Percentiles rank a stretch among this genome's conserved stretches.
Conservation (phyloP, 768 basidiomycete species). For the Kwoniella sp. region DNA sequence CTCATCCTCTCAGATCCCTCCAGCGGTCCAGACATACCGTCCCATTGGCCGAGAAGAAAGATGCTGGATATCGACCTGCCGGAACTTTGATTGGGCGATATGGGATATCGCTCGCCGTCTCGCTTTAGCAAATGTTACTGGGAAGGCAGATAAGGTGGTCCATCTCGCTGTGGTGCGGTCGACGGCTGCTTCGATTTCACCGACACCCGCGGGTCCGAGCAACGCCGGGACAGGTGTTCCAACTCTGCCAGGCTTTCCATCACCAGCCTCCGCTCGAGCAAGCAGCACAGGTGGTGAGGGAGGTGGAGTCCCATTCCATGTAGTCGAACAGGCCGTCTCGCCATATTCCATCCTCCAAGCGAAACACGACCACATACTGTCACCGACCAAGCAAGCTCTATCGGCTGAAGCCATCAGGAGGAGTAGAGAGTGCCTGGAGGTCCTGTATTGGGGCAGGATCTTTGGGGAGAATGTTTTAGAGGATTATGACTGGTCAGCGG, state of each 20-base stretch:
- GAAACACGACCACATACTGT: slow-evolving; percentile 1
- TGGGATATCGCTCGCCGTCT: slow-evolving; percentile 16
- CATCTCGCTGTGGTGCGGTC: slow-evolving; percentile 4
- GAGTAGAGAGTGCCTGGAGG: slow-evolving; percentile 20
- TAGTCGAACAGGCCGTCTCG: not conserved
- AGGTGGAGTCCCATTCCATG: not conserved
- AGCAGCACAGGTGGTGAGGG: no score
- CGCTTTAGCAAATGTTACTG: not conserved
- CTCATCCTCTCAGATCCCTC: no score
- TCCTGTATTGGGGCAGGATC: slow-evolving; percentile 38
- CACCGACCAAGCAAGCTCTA: not conserved
- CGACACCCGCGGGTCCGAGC: not conserved
- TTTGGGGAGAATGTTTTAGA: slow-evolving; percentile 33
- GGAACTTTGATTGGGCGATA: slow-evolving; percentile 14
- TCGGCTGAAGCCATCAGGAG: slow-evolving; percentile 2
- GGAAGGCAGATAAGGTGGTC: not conserved
- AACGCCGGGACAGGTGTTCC: no score
- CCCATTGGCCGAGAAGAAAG: not conserved
- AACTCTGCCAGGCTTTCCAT: no score
- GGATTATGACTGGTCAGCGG: slow-evolving; percentile 21
- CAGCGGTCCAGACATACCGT: no score
- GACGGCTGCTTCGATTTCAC: no score
- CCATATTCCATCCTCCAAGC: not conserved
- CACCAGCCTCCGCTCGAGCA: no score
- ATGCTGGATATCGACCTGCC: slow-evolving; percentile 20